Base-by-base conservation (phyloP, 495 filamentous ascomycete species). In the Penicillium soppii region DNA sequence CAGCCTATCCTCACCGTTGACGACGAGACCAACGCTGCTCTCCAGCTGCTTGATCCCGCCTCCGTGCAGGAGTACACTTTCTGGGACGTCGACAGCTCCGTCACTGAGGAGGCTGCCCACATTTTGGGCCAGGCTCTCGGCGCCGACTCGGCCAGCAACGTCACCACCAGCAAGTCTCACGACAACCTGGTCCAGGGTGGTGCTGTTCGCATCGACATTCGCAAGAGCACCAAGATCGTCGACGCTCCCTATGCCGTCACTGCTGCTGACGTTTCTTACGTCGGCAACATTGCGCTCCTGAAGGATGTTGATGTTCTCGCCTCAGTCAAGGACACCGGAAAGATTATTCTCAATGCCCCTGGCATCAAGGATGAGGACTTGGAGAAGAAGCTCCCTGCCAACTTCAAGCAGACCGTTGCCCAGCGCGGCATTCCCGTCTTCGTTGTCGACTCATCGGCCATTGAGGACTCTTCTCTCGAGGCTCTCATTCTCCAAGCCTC, bases 121-220 rank as follows among this genome's bases (percentile, higher is more conserved):
- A 79, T 79, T 30, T 67, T 97, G 23, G 84, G 86, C 33, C 83
- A 83, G 57, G 73, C 94, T 4, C 75, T 97, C 27, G 86, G 91
- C 8, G 74, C 75, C 37, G 87, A 94, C 61, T 86, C 85, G 0
- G 73, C 85, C 1, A 87, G 71, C 69, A 95, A 94, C 57, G 80
- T 98, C 51, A 85, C 86, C 52, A 76, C 86, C 44, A 86, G 82
- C 60, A 82, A 87, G 57, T 78, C 78, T 4, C 82, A 91, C 49
- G 90, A 98, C 69, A 97, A 96, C 66, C 76, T 92, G 20, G 72
- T 91, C 16, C 89, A 94, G 58, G 95, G 95, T 30, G 94, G 94
- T 52, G 78, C 84, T 16, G 67, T 92, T 17, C 85, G 92, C 53
- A 86, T 90, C 15, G 94, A 98, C 61, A 83, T 98, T 40, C 83